Base-by-base conservation (phyloP, 192 early-diverging fungal genomes). In the Pilobolus umbonatus region DNA sequence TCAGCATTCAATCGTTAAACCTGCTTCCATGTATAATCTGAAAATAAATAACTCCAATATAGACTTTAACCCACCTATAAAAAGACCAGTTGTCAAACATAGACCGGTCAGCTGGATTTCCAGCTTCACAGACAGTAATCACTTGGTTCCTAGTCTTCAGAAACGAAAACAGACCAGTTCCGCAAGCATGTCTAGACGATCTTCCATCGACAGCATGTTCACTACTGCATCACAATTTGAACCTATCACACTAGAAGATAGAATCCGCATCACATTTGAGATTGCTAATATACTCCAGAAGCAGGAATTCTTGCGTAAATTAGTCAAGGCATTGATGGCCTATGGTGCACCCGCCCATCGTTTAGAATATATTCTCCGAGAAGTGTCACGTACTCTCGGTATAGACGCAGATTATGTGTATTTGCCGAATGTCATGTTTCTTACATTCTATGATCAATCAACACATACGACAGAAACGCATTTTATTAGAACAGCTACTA, bases 391-490 rank as follows among this genome's bases (percentile, higher is more conserved):
- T 39, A 71, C 77, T 6, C 65, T 89, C 24, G 81, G 81, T 26
- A 72, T 89, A 43, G 76, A 87, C 17, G 71, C 83, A 3, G 80
- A 80, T 32, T 86, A 84, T 51, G 77, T 86, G 10, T 84, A 80
- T 58, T 61, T 88, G 30, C 88, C 88, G 22, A 84, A 85, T 30
- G 74, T 88, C 44, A 85, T 90, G 75, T 76, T 90, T 21, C 73
- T 88, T 22, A 78, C 80, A 17, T 90, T 90, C 63, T 75, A 83
- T 55, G 85, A 90, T 65, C 75, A 75, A 8, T 80, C 81, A 36
- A 90, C 85, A 2, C 80, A 88, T 28, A 81, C 86, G 0, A 85
- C 85, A 12, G 88, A 90, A 55, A 90, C 88, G 0, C 87, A 88
- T 56, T 74, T 90, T 26, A 77, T 90, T 53, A 77, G 83, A 12